phyloP scores from a whole-genome alignment of 2,329 filamentous ascomycete genomes.

The Clonostachys chloroleuca region DNA sequence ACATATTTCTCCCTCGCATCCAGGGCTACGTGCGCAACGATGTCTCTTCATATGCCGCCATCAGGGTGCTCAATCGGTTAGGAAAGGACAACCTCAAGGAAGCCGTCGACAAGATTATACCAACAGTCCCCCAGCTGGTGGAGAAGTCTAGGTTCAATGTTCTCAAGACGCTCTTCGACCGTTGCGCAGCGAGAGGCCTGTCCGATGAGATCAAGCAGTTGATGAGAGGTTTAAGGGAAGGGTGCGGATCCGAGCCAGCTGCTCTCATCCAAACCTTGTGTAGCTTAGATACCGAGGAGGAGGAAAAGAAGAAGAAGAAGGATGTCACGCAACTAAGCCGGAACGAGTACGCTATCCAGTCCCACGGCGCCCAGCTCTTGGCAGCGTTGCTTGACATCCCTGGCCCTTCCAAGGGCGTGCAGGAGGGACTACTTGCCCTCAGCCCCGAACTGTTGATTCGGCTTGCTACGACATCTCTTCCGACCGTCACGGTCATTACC shows the following conservation, averaged over 20 bases:
- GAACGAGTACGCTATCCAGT: constrained; percentile 53
- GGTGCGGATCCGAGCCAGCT: constrained; percentile 41
- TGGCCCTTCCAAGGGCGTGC: constrained; percentile 67
- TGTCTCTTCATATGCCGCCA: constrained; percentile 82
- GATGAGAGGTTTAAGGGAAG: constrained; percentile 40
- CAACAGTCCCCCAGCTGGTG: constrained; percentile 69
- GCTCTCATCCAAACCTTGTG: constrained; percentile 46
- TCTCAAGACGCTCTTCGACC: constrained; percentile 77
- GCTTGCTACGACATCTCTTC: constrained; percentile 55
- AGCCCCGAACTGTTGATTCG: constrained; percentile 49
- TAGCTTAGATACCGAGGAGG: constrained; percentile 29
- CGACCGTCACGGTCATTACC: constrained; percentile 44
- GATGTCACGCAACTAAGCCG: constrained; percentile 32
- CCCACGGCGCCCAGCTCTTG: constrained; percentile 77
- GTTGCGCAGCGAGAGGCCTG: constrained; percentile 66
- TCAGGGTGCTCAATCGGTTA: constrained; percentile 75
- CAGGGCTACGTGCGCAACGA: constrained; percentile 82
- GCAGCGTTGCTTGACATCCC: constrained; percentile 74
- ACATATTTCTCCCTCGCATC: constrained; percentile 76
- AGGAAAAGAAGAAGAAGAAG: constrained; percentile 24
- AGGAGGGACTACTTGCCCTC: constrained; percentile 64
- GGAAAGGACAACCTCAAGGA: constrained; percentile 80
- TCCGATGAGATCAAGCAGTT: constrained; percentile 45
- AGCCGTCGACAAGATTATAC: constrained; percentile 66
- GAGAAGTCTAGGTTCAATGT: constrained; percentile 73